Evolutionary conservation across 306 rosid species (phyloP).

Genomic region (Quillaja saponaria): DNA sequence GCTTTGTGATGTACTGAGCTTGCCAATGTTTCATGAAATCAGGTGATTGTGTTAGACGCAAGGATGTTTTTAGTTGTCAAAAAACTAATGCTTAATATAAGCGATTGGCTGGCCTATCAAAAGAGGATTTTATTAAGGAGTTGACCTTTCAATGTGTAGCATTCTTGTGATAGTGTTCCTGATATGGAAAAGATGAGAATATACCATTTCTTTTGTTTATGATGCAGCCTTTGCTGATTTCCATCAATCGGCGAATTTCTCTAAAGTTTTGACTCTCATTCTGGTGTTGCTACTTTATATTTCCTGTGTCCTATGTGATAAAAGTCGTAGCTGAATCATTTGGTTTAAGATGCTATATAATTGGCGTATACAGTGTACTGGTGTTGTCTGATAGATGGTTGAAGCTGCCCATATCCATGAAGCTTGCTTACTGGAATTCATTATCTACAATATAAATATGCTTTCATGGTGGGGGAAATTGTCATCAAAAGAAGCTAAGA

Average conservation of each 20-base stretch:
- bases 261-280: constrained; percentile 27
- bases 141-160: constrained; percentile 22
- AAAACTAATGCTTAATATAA: neutral
- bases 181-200: constrained; percentile 4
- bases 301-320: constrained; percentile 32
- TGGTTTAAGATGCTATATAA: constrained; percentile 15
- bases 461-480: constrained; percentile 90
- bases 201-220: neutral
- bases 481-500: constrained; percentile 85
- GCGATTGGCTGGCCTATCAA: constrained; percentile 5
- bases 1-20: neutral
- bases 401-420: constrained; percentile 31
- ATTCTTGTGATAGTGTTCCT: constrained; percentile 6
- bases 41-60: neutral
- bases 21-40: neutral
- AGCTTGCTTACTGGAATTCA: constrained; percentile 28
- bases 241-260: constrained; percentile 6
- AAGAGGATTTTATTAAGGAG: neutral
- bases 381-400: constrained; percentile 38
- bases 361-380: neutral
- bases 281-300: constrained; percentile 37
- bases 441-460: constrained; percentile 53
- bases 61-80: neutral
- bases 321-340: constrained; percentile 35
- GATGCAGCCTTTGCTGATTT: neutral